Evolutionary conservation across 2,329 filamentous ascomycete species (phyloP).

Genomic region (Herpotrichia juniperi): DNA sequence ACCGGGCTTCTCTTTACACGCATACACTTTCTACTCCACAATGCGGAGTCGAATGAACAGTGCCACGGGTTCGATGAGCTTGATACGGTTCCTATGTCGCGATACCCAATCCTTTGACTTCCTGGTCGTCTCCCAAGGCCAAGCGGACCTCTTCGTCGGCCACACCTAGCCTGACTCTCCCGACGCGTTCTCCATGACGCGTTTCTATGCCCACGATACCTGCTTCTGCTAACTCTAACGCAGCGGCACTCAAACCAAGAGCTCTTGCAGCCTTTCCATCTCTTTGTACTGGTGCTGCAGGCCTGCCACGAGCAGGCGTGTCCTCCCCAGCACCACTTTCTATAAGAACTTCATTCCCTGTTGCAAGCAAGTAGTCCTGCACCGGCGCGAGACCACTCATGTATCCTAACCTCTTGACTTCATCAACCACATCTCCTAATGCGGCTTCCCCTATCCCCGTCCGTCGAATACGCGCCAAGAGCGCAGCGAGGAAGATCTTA

Average conservation of each 20-base stretch:
- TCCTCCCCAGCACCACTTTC: constrained; percentile 8
- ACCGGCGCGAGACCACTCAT: constrained; percentile 67
- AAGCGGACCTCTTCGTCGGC: constrained; percentile 89
- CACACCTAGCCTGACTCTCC: constrained; percentile 83
- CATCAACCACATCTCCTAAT: constrained; percentile 87
- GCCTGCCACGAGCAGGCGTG: constrained; percentile 1
- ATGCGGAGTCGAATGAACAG: not conserved
- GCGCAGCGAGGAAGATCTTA: constrained; percentile 84
- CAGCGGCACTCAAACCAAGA: constrained; percentile 70
- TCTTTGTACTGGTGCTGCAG: constrained; percentile 13
- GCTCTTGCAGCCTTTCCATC: constrained; percentile 51
- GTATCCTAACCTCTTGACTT: constrained; percentile 73
- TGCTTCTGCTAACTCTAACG: constrained; percentile 82
- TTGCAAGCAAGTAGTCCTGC: constrained; percentile 63
- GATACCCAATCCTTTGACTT: constrained; percentile 77
- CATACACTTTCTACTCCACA: not conserved
- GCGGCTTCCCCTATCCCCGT: constrained; percentile 88
- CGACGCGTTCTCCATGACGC: constrained; percentile 78
- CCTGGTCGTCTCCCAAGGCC: constrained; percentile 85
- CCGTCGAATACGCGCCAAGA: constrained; percentile 78
- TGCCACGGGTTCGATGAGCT: not conserved
- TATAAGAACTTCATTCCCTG: constrained; percentile 29
- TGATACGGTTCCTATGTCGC: constrained; percentile 3
- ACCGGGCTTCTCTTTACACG: not conserved
- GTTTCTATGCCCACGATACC: constrained; percentile 87